Conservation (phyloP, 2,329 filamentous ascomycete genomes). For the Exutisphaerella laricina region DNA sequence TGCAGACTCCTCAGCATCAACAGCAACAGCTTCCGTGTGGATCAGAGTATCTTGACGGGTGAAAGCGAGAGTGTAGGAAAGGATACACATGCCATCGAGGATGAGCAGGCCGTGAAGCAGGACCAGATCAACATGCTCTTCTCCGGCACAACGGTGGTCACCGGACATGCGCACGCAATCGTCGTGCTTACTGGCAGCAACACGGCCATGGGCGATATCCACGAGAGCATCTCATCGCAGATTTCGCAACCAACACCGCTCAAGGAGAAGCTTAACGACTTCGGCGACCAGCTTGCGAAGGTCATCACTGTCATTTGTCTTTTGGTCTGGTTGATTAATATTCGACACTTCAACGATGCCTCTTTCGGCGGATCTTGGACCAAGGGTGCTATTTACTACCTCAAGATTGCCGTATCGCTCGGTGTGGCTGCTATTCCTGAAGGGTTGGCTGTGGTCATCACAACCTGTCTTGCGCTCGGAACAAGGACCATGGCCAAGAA, state of each 20-base stretch:
- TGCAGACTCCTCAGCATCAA: conserved; percentile 85
- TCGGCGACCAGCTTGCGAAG: conserved; percentile 92
- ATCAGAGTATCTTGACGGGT: conserved; percentile 94
- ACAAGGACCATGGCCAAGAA: conserved; percentile 98
- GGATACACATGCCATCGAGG: conserved; percentile 62
- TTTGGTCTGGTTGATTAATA: conserved; percentile 97
- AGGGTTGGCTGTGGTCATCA: conserved; percentile 95
- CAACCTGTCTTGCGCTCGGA: conserved; percentile 92
- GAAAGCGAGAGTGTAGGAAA: conserved; percentile 97
- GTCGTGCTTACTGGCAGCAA: conserved; percentile 84
- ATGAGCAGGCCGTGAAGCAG: conserved; percentile 86
- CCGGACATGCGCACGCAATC: conserved; percentile 82
- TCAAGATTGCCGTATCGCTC: conserved; percentile 98
- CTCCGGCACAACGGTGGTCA: conserved; percentile 95
- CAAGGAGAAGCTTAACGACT: conserved; percentile 98
- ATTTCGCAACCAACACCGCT: conserved; percentile 95
- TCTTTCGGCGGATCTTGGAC: conserved; percentile 80
- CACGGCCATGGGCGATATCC: conserved; percentile 96
- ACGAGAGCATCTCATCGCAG: conserved; percentile 96
- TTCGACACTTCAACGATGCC: conserved; percentile 92
- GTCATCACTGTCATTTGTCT: conserved; percentile 97
- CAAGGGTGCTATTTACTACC: conserved; percentile 98
- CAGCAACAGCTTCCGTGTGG: conserved; percentile 95
- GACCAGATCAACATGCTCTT: conserved; percentile 98
- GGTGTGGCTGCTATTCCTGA: conserved; percentile 97